Conservation (phyloP, 2,329 filamentous ascomycete genomes). For the Monascus ruber region DNA sequence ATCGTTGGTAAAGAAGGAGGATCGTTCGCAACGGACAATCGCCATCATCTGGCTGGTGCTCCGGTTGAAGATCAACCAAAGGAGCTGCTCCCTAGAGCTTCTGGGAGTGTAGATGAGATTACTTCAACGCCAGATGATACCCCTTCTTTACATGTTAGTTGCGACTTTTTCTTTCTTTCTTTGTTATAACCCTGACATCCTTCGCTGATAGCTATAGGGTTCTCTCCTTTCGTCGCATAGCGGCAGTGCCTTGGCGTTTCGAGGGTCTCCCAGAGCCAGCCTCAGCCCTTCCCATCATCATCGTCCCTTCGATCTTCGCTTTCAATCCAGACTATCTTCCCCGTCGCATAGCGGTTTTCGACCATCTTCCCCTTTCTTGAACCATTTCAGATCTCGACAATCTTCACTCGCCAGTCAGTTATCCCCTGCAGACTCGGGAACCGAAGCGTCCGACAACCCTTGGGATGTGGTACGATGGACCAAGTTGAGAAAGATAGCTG, state of each 20-base stretch:
- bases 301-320: constrained; percentile 86
- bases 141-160: constrained; percentile 64
- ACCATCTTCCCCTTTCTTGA: constrained; percentile 64
- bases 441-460: constrained; percentile 63
- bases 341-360: constrained; percentile 51
- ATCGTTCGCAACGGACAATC: constrained; percentile 14
- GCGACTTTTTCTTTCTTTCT: constrained; percentile 13
- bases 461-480: constrained; percentile 99
- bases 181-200: constrained; percentile 45
- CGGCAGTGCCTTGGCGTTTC: constrained; percentile 60
- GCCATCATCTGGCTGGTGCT: constrained; percentile 7
- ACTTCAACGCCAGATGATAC: constrained; percentile 71
- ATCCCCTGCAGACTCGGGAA: constrained; percentile 47
- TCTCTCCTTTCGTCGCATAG: constrained; percentile 52
- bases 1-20: constrained; percentile 15
- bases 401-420: constrained; percentile 66
- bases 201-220: constrained; percentile 30
- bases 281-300: constrained; percentile 60
- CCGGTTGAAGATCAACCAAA: constrained; percentile 7
- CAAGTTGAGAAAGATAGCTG: constrained; percentile 76
- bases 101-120: constrained; percentile 50
- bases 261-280: constrained; percentile 57
- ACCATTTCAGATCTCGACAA: constrained; percentile 66
- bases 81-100: constrained; percentile 5
- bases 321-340: constrained; percentile 74